phyloP scores from a whole-genome alignment of 345 rosid species.

The Diplotaxis tenuifolia region DNA sequence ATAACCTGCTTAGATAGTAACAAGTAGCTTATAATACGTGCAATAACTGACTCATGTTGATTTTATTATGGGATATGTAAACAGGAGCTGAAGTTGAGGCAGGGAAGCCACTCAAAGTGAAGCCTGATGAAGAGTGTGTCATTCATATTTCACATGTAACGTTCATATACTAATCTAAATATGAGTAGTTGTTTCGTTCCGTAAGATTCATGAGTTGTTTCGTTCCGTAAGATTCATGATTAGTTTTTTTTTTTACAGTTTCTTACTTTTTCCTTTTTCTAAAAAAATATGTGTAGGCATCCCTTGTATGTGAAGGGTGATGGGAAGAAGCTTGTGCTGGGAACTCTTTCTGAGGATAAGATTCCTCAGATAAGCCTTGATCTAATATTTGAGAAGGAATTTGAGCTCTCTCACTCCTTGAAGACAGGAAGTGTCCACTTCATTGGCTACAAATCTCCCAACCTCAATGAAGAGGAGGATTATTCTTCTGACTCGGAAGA shows the following conservation, averaged over 20 bases:
- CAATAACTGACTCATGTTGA: not conserved
- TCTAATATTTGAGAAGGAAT: slow-evolving; percentile 66
- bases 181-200: too few relatives aligned
- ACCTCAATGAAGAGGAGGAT: slow-evolving; percentile 9
- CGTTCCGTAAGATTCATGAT: not conserved
- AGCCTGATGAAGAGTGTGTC: slow-evolving; percentile 31
- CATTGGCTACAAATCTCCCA: slow-evolving; percentile 54
- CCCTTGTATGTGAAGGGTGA: slow-evolving; percentile 45
- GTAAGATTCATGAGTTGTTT: too few relatives aligned
- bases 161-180: not conserved
- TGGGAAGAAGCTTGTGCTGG: slow-evolving; percentile 53
- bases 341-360: slow-evolving; percentile 47
- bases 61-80: not conserved
- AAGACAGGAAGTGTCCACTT: slow-evolving; percentile 51
- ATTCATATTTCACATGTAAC: slow-evolving; percentile 56
- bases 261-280: not conserved
- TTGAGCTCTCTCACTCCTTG: slow-evolving; percentile 46
- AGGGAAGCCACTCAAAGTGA: slow-evolving; percentile 45
- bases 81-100: slow-evolving; percentile 62
- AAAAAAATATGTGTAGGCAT: not conserved
- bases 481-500: slow-evolving; percentile 39
- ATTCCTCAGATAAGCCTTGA: slow-evolving; percentile 65
- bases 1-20: too few relatives aligned
- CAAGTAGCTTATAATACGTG: not conserved
- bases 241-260: not conserved